A percentile compares a stretch with the other conserved stretches of the same genome.
These are phyloP conservation scores for Boletus bicolor DNA, from an alignment of 768 basidiomycete genomes.

Conservation along the genomic window DNA sequence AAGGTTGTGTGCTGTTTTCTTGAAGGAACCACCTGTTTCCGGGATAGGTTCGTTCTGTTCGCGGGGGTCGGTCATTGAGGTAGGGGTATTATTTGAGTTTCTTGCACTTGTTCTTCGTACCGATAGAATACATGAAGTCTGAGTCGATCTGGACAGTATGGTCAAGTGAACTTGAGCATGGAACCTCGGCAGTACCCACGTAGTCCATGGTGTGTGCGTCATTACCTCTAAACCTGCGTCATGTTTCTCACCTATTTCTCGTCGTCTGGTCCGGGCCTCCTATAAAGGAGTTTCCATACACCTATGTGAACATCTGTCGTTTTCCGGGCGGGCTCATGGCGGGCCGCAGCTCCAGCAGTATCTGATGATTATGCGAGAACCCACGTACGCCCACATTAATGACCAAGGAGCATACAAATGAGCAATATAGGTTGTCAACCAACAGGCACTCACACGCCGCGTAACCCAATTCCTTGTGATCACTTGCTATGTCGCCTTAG, in stretches of 20 bases:
- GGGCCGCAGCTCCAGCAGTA: not conserved
- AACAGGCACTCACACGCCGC: no score
- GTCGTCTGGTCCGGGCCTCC: not conserved
- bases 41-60: not conserved
- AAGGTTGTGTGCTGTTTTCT: conserved; percentile 16
- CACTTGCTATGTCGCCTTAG: no score
- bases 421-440: no score
- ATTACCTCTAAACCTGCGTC: no score
- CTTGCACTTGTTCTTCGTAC: not conserved
- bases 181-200: no score
- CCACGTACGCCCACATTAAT: no score
- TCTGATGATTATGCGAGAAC: not conserved
- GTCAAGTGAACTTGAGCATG: no score
- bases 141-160: not conserved
- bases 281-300: not conserved
- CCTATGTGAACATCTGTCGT: not conserved
- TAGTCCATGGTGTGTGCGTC: no score
- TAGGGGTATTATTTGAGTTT: not conserved
- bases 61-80: not conserved
- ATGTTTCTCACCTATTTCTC: not conserved
- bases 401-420: no score
- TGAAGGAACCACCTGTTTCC: not conserved
- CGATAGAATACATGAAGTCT: not conserved
- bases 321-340: not conserved
- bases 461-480: no score